phyloP scores from a whole-genome alignment of 2,329 filamentous ascomycete species.

The Dactylellina drechsleri region DNA sequence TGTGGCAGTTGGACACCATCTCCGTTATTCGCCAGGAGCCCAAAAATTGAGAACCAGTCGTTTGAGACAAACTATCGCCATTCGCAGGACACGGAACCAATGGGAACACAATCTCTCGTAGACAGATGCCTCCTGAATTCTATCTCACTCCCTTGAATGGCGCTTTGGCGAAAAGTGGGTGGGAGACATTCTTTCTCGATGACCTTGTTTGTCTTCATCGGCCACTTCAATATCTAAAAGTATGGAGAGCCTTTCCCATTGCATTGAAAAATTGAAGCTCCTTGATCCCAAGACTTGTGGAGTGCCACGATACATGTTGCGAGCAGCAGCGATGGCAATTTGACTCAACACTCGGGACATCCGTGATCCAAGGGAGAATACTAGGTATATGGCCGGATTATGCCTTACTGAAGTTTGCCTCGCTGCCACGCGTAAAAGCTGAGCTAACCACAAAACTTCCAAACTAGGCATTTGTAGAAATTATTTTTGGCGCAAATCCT shows the following conservation, averaged over 20 bases:
- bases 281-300: background rate
- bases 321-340: background rate
- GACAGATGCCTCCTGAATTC: conserved; percentile 36
- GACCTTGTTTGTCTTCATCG: no score
- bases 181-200: no score
- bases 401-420: conserved; percentile 51
- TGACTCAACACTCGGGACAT: conserved; percentile 20
- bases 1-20: conserved; percentile 38
- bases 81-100: conserved; percentile 23
- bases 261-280: no score
- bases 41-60: conserved; percentile 46
- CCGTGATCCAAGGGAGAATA: conserved; percentile 18
- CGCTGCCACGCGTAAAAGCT: conserved; percentile 49
- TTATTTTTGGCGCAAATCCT: conserved; percentile 48
- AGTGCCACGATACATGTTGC: conserved; percentile 6
- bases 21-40: conserved; percentile 22
- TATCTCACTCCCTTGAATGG: conserved; percentile 23
- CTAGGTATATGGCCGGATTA: conserved; percentile 5
- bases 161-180: conserved; percentile 31
- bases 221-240: no score
- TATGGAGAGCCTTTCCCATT: no score
- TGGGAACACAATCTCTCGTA: conserved; percentile 16
- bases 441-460: conserved; percentile 43
- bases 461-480: conserved; percentile 37
- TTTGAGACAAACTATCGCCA: conserved; percentile 38